Percentiles rank a stretch among this genome's conserved stretches.
Conservation (phyloP, 2,329 filamentous ascomycete genomes). For the Venturia effusa region DNA sequence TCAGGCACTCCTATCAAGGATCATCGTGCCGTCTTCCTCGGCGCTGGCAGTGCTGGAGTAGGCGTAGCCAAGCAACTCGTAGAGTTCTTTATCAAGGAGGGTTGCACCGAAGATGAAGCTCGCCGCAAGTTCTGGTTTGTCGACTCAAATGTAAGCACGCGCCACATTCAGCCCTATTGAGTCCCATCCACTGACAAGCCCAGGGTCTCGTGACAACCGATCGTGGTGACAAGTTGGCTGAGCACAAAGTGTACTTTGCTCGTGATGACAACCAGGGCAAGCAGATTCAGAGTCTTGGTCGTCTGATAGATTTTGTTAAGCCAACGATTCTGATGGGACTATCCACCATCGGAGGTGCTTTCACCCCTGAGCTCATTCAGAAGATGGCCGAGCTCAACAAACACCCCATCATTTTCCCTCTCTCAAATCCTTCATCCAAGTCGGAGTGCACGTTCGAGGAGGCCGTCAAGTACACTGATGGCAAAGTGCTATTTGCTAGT, state of each 20-base stretch:
- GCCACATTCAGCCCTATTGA: background rate
- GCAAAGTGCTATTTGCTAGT: slow-evolving; percentile 84
- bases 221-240: slow-evolving; percentile 84
- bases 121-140: slow-evolving; percentile 93
- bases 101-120: slow-evolving; percentile 77
- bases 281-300: slow-evolving; percentile 67
- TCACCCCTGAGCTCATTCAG: slow-evolving; percentile 76
- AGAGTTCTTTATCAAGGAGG: slow-evolving; percentile 89
- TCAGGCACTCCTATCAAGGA: slow-evolving; percentile 78
- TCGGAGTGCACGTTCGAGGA: slow-evolving; percentile 97
- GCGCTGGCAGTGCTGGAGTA: slow-evolving; percentile 88
- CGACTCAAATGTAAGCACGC: slow-evolving; percentile 57
- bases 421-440: slow-evolving; percentile 93
- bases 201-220: slow-evolving; percentile 80
- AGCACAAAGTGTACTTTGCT: slow-evolving; percentile 68
- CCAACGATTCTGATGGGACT: slow-evolving; percentile 91
- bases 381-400: slow-evolving; percentile 51
- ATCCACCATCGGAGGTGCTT: slow-evolving; percentile 87
- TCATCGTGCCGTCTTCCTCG: slow-evolving; percentile 91
- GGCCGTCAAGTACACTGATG: slow-evolving; percentile 82
- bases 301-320: slow-evolving; percentile 90
- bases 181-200: background rate
- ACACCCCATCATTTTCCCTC: slow-evolving; percentile 68
- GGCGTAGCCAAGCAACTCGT: slow-evolving; percentile 97
- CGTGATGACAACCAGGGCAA: slow-evolving; percentile 54